These are phyloP conservation scores for Ogataea dorogensis DNA, from an alignment of 805 yeast genomes.

Conservation along the genomic window DNA sequence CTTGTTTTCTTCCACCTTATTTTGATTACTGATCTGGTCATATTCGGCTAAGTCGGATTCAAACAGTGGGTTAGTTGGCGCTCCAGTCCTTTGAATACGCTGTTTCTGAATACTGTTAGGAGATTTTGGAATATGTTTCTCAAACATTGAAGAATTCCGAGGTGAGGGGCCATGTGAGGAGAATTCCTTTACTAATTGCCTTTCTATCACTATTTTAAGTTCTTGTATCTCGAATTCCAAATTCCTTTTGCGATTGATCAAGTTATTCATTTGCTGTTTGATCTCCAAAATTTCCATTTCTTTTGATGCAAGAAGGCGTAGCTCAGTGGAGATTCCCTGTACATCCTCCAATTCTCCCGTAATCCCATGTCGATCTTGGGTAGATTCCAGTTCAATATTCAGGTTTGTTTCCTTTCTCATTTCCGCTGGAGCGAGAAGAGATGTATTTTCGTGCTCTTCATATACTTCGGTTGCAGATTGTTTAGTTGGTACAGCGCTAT, in stretches of 20 bases:
- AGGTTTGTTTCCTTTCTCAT: neutral
- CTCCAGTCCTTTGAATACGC: conserved; percentile 14
- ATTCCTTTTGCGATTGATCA: conserved; percentile 39
- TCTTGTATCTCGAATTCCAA: conserved; percentile 50
- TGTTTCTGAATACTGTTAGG: conserved; percentile 20
- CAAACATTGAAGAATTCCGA: conserved; percentile 7
- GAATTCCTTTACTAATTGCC: conserved; percentile 43
- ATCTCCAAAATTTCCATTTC: conserved; percentile 68
- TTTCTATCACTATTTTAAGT: conserved; percentile 48
- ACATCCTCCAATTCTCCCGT: too few species aligned
- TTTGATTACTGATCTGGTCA: neutral
- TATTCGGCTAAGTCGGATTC: conserved; percentile 3
- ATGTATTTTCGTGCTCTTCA: too few species aligned
- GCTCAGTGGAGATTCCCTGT: conserved; percentile 46
- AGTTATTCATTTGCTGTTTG: conserved; percentile 50
- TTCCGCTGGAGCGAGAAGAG: neutral
- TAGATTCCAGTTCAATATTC: too few species aligned
- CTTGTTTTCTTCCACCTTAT: conserved; percentile 16
- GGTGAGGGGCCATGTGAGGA: conserved; percentile 12
- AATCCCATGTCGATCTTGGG: too few species aligned
- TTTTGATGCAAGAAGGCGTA: conserved; percentile 62
- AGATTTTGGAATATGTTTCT: conserved; percentile 22
- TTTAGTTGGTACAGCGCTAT: too few species aligned
- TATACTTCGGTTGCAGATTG: too few species aligned
- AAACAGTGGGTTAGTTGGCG: conserved; percentile 24